These are phyloP conservation scores for Gigaspora rosea DNA, from an alignment of 192 early-diverging fungal species.

Conservation along the genomic window DNA sequence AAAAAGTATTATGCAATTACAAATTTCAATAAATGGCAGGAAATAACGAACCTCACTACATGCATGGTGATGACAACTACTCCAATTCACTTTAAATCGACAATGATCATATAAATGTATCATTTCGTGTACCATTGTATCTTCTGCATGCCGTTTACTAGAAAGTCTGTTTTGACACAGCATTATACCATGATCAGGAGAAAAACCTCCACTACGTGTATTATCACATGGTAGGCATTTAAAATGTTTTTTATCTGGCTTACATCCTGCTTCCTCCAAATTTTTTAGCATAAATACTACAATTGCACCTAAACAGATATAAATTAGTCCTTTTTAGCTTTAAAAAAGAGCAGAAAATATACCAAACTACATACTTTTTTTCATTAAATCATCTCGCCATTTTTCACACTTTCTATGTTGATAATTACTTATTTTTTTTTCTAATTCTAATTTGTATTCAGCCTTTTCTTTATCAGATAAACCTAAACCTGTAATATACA, in stretches of 20 bases:
- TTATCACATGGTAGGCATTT: constrained; percentile 82
- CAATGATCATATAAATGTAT: constrained; percentile 82
- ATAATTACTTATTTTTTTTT: constrained; percentile 49
- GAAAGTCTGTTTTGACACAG: constrained; percentile 85
- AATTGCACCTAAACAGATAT: constrained; percentile 62
- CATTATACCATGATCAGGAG: constrained; percentile 75
- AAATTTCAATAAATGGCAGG: not conserved
- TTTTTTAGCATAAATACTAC: constrained; percentile 86
- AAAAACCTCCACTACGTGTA: constrained; percentile 85
- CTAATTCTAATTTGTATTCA: constrained; percentile 37
- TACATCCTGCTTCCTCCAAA: constrained; percentile 68
- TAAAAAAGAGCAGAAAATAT: not conserved
- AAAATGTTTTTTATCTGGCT: constrained; percentile 61
- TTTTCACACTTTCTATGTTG: constrained; percentile 71
- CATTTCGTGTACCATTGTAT: constrained; percentile 94
- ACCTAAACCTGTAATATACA: constrained; percentile 63
- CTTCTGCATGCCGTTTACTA: constrained; percentile 82
- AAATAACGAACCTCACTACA: constrained; percentile 61
- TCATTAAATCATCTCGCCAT: constrained; percentile 76
- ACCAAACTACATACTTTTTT: constrained; percentile 50
- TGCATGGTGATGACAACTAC: constrained; percentile 75
- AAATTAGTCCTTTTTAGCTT: not conserved
- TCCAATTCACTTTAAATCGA: constrained; percentile 73
- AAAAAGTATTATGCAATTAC: not conserved
- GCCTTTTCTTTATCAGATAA: constrained; percentile 53